These are phyloP conservation scores for Blastobotrys indianensis DNA, from an alignment of 1,139 yeast species.

Conservation along the genomic window DNA sequence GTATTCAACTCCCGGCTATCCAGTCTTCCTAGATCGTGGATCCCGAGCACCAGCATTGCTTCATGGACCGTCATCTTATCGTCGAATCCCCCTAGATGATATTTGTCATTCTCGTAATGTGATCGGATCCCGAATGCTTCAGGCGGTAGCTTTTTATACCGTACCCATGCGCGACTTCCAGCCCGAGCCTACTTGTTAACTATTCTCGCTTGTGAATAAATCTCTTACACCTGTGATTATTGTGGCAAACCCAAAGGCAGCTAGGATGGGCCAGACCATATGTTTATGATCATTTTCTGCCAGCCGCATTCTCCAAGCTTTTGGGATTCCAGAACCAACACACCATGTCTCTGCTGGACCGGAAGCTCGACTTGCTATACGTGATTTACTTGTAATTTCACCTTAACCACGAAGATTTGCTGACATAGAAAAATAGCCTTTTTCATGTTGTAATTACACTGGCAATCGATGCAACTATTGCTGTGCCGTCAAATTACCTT, in stretches of 20 bases:
- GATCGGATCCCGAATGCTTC: slow-evolving; percentile 28
- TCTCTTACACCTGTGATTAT: slow-evolving; percentile 22
- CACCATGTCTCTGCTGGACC: slow-evolving; percentile 3
- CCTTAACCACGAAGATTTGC: background rate
- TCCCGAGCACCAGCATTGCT: slow-evolving; percentile 33
- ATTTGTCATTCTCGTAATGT: slow-evolving; percentile 15
- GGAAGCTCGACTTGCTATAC: slow-evolving; percentile 45
- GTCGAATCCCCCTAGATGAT: slow-evolving; percentile 34
- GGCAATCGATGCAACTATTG: slow-evolving; percentile 66
- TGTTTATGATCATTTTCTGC: too few relatives aligned
- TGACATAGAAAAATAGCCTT: slow-evolving; percentile 21
- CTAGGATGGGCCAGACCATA: slow-evolving; percentile 21
- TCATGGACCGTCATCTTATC: slow-evolving; percentile 32
- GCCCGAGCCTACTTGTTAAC: slow-evolving; percentile 24
- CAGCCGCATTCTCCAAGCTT: background rate
- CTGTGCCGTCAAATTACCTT: slow-evolving; percentile 51
- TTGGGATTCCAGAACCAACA: background rate
- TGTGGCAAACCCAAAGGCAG: slow-evolving; percentile 24
- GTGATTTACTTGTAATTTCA: slow-evolving; percentile 40
- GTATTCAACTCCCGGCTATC: slow-evolving; percentile 40
- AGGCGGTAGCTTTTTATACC: slow-evolving; percentile 31
- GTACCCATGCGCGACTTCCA: slow-evolving; percentile 30
- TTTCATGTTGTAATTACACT: slow-evolving; percentile 72
- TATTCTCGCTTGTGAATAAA: background rate
- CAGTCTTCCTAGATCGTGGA: slow-evolving; percentile 21